Percentiles rank a stretch among this genome's conserved stretches.
Conservation (phyloP, 2,329 filamentous ascomycete genomes). For the Cladosporium sp. region DNA sequence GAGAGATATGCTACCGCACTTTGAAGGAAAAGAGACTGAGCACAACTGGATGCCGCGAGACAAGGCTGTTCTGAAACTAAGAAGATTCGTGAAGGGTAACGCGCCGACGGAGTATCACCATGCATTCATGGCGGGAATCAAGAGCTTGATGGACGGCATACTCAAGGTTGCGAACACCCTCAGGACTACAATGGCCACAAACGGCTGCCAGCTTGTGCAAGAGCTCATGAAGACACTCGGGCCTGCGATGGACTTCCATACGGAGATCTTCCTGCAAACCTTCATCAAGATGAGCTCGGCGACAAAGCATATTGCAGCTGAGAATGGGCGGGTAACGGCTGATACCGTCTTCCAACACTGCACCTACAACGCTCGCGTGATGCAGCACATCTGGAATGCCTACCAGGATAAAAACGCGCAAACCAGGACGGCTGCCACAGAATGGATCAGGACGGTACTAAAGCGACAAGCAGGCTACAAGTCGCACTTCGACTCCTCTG, state of each 20-base stretch:
- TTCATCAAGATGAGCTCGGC: constrained; percentile 86
- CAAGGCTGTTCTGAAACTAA: constrained; percentile 73
- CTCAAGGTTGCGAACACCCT: constrained; percentile 81
- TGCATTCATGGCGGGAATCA: constrained; percentile 69
- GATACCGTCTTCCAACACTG: constrained; percentile 76
- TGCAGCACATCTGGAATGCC: constrained; percentile 82
- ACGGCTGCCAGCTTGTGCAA: constrained; percentile 80
- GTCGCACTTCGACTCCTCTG: constrained; percentile 77
- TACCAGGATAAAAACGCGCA: constrained; percentile 93
- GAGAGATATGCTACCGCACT: constrained; percentile 74
- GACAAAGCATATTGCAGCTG: constrained; percentile 89
- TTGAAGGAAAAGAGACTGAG: constrained; percentile 87
- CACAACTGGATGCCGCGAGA: constrained; percentile 89
- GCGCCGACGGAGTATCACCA: constrained; percentile 73
- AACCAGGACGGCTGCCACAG: constrained; percentile 73
- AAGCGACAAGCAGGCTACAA: constrained; percentile 77
- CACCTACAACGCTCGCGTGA: constrained; percentile 74
- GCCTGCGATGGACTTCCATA: constrained; percentile 78
- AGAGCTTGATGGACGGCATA: constrained; percentile 78
- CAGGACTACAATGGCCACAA: constrained; percentile 85
- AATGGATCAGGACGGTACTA: constrained; percentile 82
- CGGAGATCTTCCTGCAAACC: constrained; percentile 84
- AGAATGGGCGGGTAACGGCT: constrained; percentile 79
- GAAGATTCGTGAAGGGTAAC: constrained; percentile 80
- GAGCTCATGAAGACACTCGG: constrained; percentile 78